phyloP scores from a whole-genome alignment of 2,329 filamentous ascomycete species.

The Curvularia lunata region DNA sequence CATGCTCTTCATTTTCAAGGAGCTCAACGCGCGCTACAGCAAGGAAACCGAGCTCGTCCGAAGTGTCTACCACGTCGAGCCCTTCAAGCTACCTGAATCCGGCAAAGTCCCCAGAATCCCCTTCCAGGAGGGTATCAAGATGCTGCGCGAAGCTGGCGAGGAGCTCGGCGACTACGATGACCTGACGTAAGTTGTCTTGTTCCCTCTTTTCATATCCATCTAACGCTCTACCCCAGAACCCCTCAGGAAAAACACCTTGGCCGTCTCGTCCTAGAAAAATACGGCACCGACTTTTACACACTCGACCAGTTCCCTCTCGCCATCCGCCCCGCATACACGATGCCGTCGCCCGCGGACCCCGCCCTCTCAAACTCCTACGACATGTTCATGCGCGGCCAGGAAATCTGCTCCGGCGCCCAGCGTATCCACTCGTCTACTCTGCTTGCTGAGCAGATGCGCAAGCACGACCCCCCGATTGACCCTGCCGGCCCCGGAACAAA shows the following conservation, averaged over 20 bases:
- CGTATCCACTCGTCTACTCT: conserved; percentile 68
- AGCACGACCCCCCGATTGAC: conserved; percentile 63
- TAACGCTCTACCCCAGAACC: conserved; percentile 55
- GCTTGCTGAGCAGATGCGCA: conserved; percentile 63
- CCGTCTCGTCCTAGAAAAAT: conserved; percentile 83
- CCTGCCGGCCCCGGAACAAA: conserved; percentile 65
- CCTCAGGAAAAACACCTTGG: conserved; percentile 90
- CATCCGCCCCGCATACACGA: conserved; percentile 91
- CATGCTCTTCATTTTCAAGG: conserved; percentile 79
- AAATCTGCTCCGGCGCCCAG: conserved; percentile 71
- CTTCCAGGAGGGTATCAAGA: conserved; percentile 78
- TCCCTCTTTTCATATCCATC: background rate
- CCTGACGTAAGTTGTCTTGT: conserved; percentile 57
- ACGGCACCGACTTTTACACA: conserved; percentile 93
- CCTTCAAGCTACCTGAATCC: conserved; percentile 74
- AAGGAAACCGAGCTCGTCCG: conserved; percentile 76
- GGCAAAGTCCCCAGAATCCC: conserved; percentile 78
- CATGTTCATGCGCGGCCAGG: conserved; percentile 74
- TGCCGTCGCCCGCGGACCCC: conserved; percentile 62
- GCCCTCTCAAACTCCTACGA: conserved; percentile 68
- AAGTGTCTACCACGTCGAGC: conserved; percentile 74
- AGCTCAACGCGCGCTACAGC: conserved; percentile 69
- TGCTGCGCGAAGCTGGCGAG: conserved; percentile 78
- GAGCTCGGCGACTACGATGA: conserved; percentile 80
- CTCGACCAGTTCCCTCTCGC: conserved; percentile 94